Percentiles rank a stretch among this genome's conserved stretches.
These are phyloP conservation scores for Hymenotorrendiella dingleyae DNA, from an alignment of 2,329 filamentous ascomycete species.

Conservation along the genomic window DNA sequence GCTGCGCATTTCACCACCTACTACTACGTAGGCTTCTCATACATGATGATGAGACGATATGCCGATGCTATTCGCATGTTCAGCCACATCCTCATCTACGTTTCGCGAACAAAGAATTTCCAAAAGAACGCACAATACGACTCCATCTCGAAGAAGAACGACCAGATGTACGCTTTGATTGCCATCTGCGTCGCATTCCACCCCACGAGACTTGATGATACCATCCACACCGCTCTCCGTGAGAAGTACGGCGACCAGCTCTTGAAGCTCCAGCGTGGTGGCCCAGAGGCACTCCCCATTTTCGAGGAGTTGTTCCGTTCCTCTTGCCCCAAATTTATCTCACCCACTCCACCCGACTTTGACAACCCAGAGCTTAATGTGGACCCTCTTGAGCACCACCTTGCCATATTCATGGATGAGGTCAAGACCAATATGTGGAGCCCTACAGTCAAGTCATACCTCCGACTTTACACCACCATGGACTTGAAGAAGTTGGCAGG, in stretches of 20 bases:
- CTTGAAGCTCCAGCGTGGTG: slow-evolving; percentile 90
- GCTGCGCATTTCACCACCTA: slow-evolving; percentile 99
- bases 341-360: slow-evolving; percentile 92
- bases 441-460: slow-evolving; percentile 95
- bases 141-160: slow-evolving; percentile 99
- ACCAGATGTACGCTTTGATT: slow-evolving; percentile 99
- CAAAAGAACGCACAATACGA: slow-evolving; percentile 99
- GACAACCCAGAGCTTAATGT: slow-evolving; percentile 94
- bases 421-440: slow-evolving; percentile 99
- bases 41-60: slow-evolving; percentile 99
- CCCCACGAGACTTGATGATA: slow-evolving; percentile 94
- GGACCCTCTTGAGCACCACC: slow-evolving; percentile 95
- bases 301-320: slow-evolving; percentile 98
- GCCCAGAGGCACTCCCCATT: slow-evolving; percentile 88
- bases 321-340: slow-evolving; percentile 99
- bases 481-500: slow-evolving; percentile 96
- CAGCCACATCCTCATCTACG: slow-evolving; percentile 98
- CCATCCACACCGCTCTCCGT: slow-evolving; percentile 93
- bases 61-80: slow-evolving; percentile 99
- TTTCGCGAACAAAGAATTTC: slow-evolving; percentile 99
- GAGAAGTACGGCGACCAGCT: slow-evolving; percentile 99
- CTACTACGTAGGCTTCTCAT: slow-evolving; percentile 99
- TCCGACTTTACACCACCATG: slow-evolving; percentile 99
- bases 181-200: slow-evolving; percentile 98
- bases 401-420: slow-evolving; percentile 98